Evolutionary conservation across 176 grass and related monocot species (phyloP), one percentile per base, ranked within the genome.

Genomic region (Musa acuminata): DNA sequence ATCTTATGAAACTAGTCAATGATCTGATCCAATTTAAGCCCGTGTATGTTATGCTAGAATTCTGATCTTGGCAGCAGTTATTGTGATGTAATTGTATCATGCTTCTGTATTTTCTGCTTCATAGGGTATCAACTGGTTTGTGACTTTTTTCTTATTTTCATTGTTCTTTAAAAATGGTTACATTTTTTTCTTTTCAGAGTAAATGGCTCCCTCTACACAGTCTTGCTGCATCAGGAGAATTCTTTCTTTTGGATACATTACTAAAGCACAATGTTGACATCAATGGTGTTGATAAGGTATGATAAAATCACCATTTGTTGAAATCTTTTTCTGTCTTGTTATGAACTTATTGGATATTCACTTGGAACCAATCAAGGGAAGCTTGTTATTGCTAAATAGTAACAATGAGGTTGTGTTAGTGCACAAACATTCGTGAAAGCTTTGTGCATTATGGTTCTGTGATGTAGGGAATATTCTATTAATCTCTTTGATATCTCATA

Each of bases 241-340:
- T 99, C 78, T 87, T 91, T 89, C 66, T 94, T 72, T 74, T 99
- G 86, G 86, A 99, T 80, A 84, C 52, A 71, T 85, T 99, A 84
- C 27, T 91, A 19, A 94, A 86, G 71, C 80, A 91, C 68, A 91
- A 72, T 51, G 74, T 89, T 19, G 86, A 99, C 62, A 84, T 99
- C 83, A 99, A 99, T 83, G 86, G 64, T 0, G 76, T 89, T 75
- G 91, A 99, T 87, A 94, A 91, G 95, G 91, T 99, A 81, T 58
- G 58, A 2, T 35, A 63, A 20, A 17, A 1, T 17, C 72, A 7
- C 49, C 11, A 43, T 43, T 14, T 9, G 13, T 4, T 22, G 17
- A 65, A 13, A 77, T 51, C 9, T 52, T 52, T 52, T 65, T 66
- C 9, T 65, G 8, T 84, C 9, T 77, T 51, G 72, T 66, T 26